phyloP scores from a whole-genome alignment of 1,284 basidiomycete species.

The Leccinum solheimii region DNA sequence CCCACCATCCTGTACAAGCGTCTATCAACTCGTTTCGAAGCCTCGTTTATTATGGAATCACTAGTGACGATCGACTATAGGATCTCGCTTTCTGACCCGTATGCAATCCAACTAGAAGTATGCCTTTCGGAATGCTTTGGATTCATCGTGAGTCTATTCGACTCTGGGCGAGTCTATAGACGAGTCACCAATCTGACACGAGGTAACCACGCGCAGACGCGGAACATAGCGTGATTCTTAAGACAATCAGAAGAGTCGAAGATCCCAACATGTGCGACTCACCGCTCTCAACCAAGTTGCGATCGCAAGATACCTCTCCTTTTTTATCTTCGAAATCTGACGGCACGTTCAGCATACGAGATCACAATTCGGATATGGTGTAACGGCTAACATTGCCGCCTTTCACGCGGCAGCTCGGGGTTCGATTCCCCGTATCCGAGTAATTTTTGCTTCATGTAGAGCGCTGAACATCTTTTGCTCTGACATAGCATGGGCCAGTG shows the following conservation, averaged over 20 bases:
- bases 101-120: background rate
- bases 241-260: background rate
- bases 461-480: background rate
- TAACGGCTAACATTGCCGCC: constrained; percentile 74
- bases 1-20: constrained; percentile 33
- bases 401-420: constrained; percentile 65
- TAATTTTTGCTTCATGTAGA: constrained; percentile 7
- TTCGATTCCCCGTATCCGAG: constrained; percentile 61
- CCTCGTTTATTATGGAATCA: background rate
- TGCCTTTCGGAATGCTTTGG: background rate
- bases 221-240: background rate
- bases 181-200: background rate
- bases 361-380: constrained; percentile 54
- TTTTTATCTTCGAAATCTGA: background rate
- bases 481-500: no score
- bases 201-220: constrained; percentile 1
- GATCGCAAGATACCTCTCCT: background rate
- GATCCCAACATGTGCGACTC: background rate
- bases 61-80: constrained; percentile 1
- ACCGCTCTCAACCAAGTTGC: background rate
- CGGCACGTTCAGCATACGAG: background rate
- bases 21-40: background rate
- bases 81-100: background rate
- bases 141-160: background rate
- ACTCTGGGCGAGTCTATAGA: background rate